Evolutionary conservation across 805 yeast genomes (phyloP), one percentile per base, ranked within the genome.

Genomic region (Lachancea quebecensis): DNA sequence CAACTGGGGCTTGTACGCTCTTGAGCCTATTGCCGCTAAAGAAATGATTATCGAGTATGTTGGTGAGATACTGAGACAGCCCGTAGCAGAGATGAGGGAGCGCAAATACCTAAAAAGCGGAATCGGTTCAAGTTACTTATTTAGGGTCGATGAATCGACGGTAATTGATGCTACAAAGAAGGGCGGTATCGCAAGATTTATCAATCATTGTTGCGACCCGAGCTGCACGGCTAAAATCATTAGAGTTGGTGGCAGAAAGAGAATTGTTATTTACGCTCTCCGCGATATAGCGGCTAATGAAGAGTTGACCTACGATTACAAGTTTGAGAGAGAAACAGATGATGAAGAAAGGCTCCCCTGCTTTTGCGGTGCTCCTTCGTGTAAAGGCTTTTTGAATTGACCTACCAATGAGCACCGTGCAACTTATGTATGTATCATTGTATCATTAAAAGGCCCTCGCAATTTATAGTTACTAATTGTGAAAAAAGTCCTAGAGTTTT

Each of bases 11-110:
- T 68, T 93, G 34, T 93, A 89, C 66, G 99, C 99, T 0, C 69
- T 86, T 57, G 98, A 93, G 58, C 95, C 95, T 1, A 93, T 93
- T 59, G 85, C 88, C n/a, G 95, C 93, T 0, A 85, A 81, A 53
- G 99, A 93, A 64, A 91, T 93, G 96, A 89, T 93, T 58, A 91
- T 93, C 48, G 99, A 93, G 65, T 93, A 93, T 57, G 97, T 93
- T 4, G 99, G 99, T 27, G 98, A 93, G 55, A 75, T 95, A 45
- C 81, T 93, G 27, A 73, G 98, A 45, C 96, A 88, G 58, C 96
- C 87, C 46, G 91, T 90, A 35, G 95, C 97, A 1, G 99, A 93
- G 56, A 78, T 86, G 55, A 74, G 99, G 41, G 99, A 93, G 58
- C 81, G 81, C 60, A 74, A 84, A 38, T 93, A 93, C 62, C 65